Base-by-base conservation (phyloP, 2,329 filamentous ascomycete species). In the Canariomyces notabilis region DNA sequence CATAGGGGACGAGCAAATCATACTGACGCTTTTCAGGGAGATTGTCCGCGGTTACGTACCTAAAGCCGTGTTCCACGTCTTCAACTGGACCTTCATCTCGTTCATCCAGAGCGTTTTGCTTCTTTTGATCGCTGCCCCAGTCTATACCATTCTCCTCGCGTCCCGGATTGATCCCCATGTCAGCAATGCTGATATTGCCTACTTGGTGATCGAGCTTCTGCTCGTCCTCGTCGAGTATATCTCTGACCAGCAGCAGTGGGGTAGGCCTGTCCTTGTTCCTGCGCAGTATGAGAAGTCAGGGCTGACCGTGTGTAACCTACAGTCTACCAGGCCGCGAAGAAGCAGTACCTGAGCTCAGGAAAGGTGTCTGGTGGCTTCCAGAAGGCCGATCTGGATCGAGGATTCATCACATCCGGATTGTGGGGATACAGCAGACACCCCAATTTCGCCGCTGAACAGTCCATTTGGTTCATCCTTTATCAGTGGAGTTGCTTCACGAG, bases 221-320 rank as follows among this genome's bases (percentile, higher is more conserved):
- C 67, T 86, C 34, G 69, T 84, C 8, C 51, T 78, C 4, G 75
- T 78, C 41, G 90, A 95, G 59, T 88, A 78, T 67, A 78, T 95
- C 60, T 87, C 89, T 60, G 93, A 98, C 64, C 83, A 90, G 53
- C 89, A 96, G 64, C 90, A 96, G 67, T 98, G 90, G 90, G 74
- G 82, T 85, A 69, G 54, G 74, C 67, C 31, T 32, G 11, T 36
- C 3, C 14, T 7, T 34, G 14, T 7, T n/a, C 18, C 34, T 21
- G 21, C 7, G n/a, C 6, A 20, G 14, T 14, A 15, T 43, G 19
- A 26, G n/a, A 9, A n/a, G 14, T 26, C 42, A 11, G 37, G 9
- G 41, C 48, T 57, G 40, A 57, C 50, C 6, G 11, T 23, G 9
- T 34, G 4, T 23, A 12, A 12, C 22, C 1, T 14, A 18, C 31